Conservation (phyloP, 2,329 filamentous ascomycete species). For the Dactylellina haptotyla region DNA sequence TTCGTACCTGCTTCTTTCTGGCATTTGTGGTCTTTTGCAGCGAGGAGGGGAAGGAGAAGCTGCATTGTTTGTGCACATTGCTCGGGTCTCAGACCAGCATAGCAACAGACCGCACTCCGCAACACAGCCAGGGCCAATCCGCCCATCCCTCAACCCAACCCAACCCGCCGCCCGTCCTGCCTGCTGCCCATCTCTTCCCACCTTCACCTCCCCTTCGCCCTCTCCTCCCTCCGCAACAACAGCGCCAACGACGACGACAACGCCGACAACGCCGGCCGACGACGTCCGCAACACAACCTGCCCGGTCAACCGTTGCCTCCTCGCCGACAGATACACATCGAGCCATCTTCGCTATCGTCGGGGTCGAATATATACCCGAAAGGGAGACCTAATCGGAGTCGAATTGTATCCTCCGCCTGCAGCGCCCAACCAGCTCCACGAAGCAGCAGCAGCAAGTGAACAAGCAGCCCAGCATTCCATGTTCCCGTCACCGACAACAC, state of each 20-base stretch:
- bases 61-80: constrained; percentile 45
- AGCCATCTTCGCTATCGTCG: no score
- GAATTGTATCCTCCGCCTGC: constrained; percentile 51
- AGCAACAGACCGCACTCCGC: constrained; percentile 22
- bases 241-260: no score
- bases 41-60: constrained; percentile 45
- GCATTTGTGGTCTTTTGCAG: background rate
- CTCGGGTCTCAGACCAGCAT: constrained; percentile 39
- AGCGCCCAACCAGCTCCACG: constrained; percentile 9
- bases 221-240: background rate
- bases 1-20: constrained; percentile 39
- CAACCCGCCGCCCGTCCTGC: background rate
- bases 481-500: constrained; percentile 53
- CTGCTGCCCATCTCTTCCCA: constrained; percentile 4
- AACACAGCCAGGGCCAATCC: constrained; percentile 9
- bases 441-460: no score
- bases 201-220: background rate
- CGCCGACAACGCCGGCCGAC: no score
- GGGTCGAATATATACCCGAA: no score
- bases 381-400: constrained; percentile 25
- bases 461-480: constrained; percentile 49
- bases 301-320: no score
- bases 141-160: no score
- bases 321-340: background rate
- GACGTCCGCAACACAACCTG: no score